Percentiles rank a stretch among this genome's conserved stretches.
These are phyloP conservation scores for Hondaea fermentalgiana DNA, from an alignment of 108 stramenopile species.

Conservation along the genomic window DNA sequence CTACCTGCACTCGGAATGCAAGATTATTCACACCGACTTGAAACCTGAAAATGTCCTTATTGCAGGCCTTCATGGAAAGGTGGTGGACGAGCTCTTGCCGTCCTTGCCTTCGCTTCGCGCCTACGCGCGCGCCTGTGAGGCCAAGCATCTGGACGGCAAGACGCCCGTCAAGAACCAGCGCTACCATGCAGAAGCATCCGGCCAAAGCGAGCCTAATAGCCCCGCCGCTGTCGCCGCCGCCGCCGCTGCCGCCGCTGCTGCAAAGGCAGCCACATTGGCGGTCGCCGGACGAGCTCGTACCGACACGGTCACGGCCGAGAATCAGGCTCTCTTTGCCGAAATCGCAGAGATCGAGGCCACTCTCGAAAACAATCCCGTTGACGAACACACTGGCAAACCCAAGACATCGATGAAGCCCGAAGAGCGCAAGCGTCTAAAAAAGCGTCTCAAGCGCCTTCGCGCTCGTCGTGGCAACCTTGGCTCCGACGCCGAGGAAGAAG, in stretches of 20 bases:
- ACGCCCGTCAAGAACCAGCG: neutral
- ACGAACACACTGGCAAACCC: neutral
- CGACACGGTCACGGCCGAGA: neutral
- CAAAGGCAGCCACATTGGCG: neutral
- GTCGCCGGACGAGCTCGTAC: no score
- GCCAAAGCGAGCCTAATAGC: no score
- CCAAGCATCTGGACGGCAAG: neutral
- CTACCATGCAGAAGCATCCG: neutral
- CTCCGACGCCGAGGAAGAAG: neutral
- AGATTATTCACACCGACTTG: slow-evolving; percentile 95
- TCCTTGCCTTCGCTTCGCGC: neutral
- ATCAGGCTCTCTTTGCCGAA: neutral
- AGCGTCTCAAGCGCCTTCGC: neutral
- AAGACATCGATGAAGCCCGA: neutral
- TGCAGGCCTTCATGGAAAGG: neutral
- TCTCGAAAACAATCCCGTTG: neutral
- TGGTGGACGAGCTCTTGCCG: neutral
- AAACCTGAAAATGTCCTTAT: slow-evolving; percentile 93
- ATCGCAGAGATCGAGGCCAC: neutral
- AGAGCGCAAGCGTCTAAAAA: neutral
- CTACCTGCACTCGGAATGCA: slow-evolving; percentile 81
- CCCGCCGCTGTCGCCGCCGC: neutral
- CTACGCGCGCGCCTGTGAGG: neutral
- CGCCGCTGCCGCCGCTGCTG: neutral
- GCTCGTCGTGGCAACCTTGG: neutral